Percentiles rank a stretch among this genome's conserved stretches.
These are phyloP conservation scores for Phytophthora quininea DNA, from an alignment of 352 stramenopile species.

Conservation along the genomic window DNA sequence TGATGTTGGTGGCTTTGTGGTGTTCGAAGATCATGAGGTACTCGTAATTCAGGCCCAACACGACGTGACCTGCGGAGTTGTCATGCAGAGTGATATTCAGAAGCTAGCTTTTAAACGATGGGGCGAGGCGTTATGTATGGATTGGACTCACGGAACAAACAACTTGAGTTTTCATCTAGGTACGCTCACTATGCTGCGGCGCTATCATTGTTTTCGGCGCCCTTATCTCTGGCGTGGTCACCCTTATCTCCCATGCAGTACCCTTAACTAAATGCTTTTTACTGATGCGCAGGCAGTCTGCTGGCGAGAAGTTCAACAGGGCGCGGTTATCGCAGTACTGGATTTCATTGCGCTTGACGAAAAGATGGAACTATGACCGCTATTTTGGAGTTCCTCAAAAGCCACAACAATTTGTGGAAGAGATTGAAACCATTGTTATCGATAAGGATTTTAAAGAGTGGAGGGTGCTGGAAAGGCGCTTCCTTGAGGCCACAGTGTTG, in stretches of 20 bases:
- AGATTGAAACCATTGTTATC: constrained; percentile 8
- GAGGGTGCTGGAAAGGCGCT: constrained; percentile 2
- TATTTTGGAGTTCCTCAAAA: constrained; percentile 15
- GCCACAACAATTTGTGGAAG: constrained; percentile 1
- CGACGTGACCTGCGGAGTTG: constrained; percentile 5
- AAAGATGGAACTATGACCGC: constrained; percentile 5
- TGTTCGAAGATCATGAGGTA: constrained; percentile 13
- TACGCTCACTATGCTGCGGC: not conserved
- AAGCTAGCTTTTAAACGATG: constrained; percentile 7
- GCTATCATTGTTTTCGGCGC: not conserved
- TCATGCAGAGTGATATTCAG: constrained; percentile 10
- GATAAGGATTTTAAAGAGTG: constrained; percentile 25
- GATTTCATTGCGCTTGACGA: constrained; percentile 14
- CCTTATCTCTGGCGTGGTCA: not conserved
- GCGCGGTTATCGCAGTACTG: constrained; percentile 4
- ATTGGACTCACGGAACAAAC: constrained; percentile 13
- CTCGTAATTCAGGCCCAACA: constrained; percentile 7
- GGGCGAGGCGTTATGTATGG: constrained; percentile 4
- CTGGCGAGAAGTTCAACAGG: constrained; percentile 7
- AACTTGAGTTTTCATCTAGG: constrained; percentile 13
- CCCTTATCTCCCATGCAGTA: not conserved
- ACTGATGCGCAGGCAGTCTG: constrained; percentile 6
- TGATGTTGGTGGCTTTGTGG: not conserved
- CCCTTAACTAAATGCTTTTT: constrained; percentile 3
- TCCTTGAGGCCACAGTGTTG: constrained; percentile 4